Conservation (phyloP, 2,329 filamentous ascomycete genomes). For the Graphilbum fragrans region DNA sequence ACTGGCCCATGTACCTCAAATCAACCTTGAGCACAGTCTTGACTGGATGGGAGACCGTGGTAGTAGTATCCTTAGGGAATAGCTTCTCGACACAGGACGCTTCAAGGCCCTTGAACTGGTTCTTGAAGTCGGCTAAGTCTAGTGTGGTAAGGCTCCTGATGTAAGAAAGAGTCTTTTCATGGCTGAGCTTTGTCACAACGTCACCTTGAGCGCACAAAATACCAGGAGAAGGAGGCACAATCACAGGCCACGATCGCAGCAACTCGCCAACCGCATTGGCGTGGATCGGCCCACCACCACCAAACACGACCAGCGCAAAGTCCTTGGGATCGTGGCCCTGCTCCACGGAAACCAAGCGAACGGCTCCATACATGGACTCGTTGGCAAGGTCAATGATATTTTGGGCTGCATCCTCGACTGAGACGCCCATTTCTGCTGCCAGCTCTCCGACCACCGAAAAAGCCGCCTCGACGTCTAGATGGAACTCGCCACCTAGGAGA, state of each 20-base stretch:
- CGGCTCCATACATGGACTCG: constrained; percentile 37
- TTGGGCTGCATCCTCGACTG: constrained; percentile 27
- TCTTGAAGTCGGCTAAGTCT: constrained; percentile 18
- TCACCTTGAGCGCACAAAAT: constrained; percentile 37
- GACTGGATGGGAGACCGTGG: constrained; percentile 16
- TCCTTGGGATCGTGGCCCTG: constrained; percentile 37
- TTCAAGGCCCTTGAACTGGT: constrained; percentile 21
- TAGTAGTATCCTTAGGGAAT: constrained; percentile 8
- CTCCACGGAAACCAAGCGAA: constrained; percentile 36
- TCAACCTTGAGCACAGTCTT: constrained; percentile 26
- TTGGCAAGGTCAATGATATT: constrained; percentile 36
- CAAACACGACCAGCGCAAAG: constrained; percentile 37
- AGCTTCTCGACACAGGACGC: constrained; percentile 24
- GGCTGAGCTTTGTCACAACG: constrained; percentile 33
- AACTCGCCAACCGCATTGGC: constrained; percentile 36
- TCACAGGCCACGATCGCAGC: constrained; percentile 37
- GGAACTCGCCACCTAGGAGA: constrained; percentile 31
- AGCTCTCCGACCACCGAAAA: constrained; percentile 26
- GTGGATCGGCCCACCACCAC: constrained; percentile 37
- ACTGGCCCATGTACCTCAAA: constrained; percentile 34
- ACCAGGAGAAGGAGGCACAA: constrained; percentile 36
- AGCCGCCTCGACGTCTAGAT: constrained; percentile 29
- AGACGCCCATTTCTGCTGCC: constrained; percentile 31
- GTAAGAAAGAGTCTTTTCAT: constrained; percentile 31
- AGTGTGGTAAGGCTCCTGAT: constrained; percentile 27